These are phyloP conservation scores for Cucumis cinereus DNA, from an alignment of 306 rosid genomes.

Conservation along the genomic window DNA sequence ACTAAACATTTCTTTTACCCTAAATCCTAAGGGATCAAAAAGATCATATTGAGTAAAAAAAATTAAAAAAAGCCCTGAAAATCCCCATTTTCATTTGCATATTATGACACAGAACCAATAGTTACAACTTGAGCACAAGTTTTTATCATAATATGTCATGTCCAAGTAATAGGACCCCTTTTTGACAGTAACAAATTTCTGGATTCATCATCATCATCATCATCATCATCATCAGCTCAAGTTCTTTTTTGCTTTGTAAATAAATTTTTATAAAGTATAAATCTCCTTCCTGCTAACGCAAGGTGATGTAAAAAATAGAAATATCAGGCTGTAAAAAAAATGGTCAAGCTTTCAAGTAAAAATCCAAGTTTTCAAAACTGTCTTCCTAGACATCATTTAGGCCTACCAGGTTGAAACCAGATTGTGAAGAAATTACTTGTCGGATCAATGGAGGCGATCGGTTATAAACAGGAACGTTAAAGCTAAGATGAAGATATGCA, in stretches of 20 bases:
- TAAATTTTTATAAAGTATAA: not conserved
- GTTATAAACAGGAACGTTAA: conserved; percentile 30
- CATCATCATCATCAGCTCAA: not conserved
- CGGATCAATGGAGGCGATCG: conserved; percentile 14
- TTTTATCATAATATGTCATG: not conserved
- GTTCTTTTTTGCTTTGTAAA: too few species aligned
- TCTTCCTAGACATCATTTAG: not conserved
- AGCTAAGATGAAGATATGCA: conserved; percentile 17
- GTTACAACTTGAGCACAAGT: not conserved
- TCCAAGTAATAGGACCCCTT: not conserved
- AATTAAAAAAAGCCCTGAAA: not conserved
- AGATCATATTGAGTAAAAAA: not conserved
- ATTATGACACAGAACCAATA: not conserved
- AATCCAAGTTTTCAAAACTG: not conserved
- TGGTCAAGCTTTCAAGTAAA: not conserved
- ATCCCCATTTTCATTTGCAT: not conserved
- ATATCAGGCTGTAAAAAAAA: not conserved
- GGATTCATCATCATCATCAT: not conserved
- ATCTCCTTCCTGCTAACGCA: not conserved
- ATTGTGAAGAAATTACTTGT: not conserved
- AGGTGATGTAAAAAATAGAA: not conserved
- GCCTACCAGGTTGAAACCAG: not conserved
- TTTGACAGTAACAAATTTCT: not conserved
- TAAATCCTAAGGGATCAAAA: not conserved
- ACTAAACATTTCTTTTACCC: not conserved